Base-by-base conservation (phyloP, 176 grass and related monocot genomes). In the Aechmea fasciata region DNA sequence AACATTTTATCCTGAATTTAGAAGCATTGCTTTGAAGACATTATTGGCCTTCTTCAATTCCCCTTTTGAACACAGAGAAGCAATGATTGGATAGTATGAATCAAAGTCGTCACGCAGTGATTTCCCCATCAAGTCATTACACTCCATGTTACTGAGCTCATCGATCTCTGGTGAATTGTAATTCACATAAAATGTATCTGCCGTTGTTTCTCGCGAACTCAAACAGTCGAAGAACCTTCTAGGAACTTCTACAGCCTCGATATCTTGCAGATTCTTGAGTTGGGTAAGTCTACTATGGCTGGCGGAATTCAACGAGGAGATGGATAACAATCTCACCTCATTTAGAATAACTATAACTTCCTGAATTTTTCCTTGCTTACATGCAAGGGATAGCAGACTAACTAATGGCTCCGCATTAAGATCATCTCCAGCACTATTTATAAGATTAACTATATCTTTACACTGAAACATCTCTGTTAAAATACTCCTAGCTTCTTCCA, bases 401-500 rank as follows among this genome's bases (percentile, higher is more conserved):
- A 75, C 80, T 81, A 91, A 75, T 72, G 85, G 64, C 55, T 86
- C 91, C 11, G 83, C 69, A 77, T 86, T 54, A 66, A 84, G 71
- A 6, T 82, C 76, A 91, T 83, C 26, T 81, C 85, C 91, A 74
- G 72, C 75, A 24, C 18, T 86, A 72, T 96, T 88, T 85, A 96
- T 91, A 48, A 86, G 63, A 25, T 83, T 75, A 20, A 55, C 52
- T 2, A 91, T 66, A 82, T 96, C 72, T 64, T 79, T 77, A 78
- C 82, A 83, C 62, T 79, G 83, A 71, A 96, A 82, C 91, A 96
- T 88, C 65, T 86, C 82, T 71, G 82, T 82, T 67, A 96, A 71
- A 50, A 96, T 88, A 49, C 64, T 75, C 73, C 91, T 91, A 18
- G 87, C 81, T 81, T 96, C 85, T 73, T 96, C 91, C 80, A 88